Evolutionary conservation across 345 rosid genomes (phyloP).

Genomic region (Cardamine occulta): DNA sequence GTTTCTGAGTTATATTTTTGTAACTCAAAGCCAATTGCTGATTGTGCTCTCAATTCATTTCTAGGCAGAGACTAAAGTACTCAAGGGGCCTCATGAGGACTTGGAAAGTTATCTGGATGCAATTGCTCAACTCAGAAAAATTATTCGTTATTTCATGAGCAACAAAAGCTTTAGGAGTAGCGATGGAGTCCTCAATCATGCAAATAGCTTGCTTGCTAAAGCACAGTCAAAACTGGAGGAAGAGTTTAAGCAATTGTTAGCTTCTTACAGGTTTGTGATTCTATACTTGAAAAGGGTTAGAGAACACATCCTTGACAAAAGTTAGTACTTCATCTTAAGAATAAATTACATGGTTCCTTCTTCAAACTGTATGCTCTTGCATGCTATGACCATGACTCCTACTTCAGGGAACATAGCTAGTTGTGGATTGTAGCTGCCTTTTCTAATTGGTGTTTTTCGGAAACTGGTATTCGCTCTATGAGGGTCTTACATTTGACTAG

Average conservation of each 20-base stretch:
- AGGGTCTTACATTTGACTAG: background rate
- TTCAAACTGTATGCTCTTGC: background rate
- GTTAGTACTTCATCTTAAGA: background rate
- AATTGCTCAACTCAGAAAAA: constrained; percentile 81
- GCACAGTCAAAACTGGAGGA: constrained; percentile 94
- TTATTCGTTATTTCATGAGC: constrained; percentile 68
- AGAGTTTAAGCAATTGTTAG: constrained; percentile 82
- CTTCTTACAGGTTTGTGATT: constrained; percentile 73
- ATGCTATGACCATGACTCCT: background rate
- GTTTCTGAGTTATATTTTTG: background rate
- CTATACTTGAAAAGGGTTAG: constrained; percentile 9
- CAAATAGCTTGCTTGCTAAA: constrained; percentile 78
- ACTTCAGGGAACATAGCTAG: constrained; percentile 3
- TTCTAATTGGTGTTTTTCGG: background rate
- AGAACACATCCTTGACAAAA: background rate
- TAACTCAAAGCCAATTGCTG: constrained; percentile 13
- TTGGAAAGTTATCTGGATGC: constrained; percentile 89
- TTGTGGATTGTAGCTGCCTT: constrained; percentile 5
- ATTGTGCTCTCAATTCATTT: constrained; percentile 37
- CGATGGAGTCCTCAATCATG: constrained; percentile 71
- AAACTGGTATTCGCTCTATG: background rate
- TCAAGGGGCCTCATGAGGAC: constrained; percentile 94
- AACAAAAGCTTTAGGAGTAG: constrained; percentile 72
- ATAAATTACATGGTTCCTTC: background rate
- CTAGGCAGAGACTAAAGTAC: constrained; percentile 95